These are phyloP conservation scores for Colletotrichum tabaci DNA, from an alignment of 2,329 filamentous ascomycete genomes.

Conservation along the genomic window DNA sequence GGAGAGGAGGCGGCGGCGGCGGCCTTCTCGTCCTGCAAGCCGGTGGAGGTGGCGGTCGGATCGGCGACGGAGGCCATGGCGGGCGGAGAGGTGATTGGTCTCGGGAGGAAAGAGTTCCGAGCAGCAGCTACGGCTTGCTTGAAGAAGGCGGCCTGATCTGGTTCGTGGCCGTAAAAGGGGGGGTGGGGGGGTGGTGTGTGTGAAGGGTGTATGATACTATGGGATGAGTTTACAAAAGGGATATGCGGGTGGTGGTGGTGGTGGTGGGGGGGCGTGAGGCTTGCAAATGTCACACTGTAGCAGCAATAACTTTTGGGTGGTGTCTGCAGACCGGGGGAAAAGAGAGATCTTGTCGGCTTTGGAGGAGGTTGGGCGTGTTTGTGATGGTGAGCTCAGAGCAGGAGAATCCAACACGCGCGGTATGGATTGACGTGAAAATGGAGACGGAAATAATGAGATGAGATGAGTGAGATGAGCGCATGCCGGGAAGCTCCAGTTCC, in stretches of 20 bases:
- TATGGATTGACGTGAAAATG: conserved; percentile 19
- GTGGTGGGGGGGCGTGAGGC: conserved; percentile 3
- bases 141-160: neutral
- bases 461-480: conserved; percentile 29
- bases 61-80: conserved; percentile 39
- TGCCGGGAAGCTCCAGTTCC: conserved; percentile 40
- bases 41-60: conserved; percentile 28
- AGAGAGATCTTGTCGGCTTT: neutral
- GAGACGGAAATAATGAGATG: conserved; percentile 1
- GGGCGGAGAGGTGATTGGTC: neutral
- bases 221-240: conserved; percentile 1
- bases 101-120: conserved; percentile 2
- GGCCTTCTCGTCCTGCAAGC: conserved; percentile 21
- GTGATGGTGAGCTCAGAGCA: conserved; percentile 1
- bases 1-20: neutral
- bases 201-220: neutral
- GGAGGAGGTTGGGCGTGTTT: neutral
- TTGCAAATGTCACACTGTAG: conserved; percentile 9
- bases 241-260: neutral
- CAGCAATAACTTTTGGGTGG: neutral
- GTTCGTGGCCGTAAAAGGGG: neutral
- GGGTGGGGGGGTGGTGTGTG: neutral
- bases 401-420: neutral
- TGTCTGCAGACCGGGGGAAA: conserved; percentile 4
- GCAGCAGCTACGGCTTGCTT: neutral